Conservation (phyloP, 2,329 filamentous ascomycete genomes). For the Aspergillus nomiae region DNA sequence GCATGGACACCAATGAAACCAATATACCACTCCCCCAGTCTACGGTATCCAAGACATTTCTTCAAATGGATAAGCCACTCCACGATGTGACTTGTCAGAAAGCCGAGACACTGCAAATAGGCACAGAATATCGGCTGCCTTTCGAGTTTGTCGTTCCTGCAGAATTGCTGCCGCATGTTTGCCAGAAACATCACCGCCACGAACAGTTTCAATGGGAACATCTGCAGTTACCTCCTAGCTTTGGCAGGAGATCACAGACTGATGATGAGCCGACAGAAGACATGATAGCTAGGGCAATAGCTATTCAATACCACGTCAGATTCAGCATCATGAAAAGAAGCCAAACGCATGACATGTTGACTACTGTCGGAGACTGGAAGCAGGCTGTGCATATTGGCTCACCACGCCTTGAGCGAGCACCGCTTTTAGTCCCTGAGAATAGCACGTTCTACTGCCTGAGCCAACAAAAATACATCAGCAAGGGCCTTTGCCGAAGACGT, state of each 20-base stretch:
- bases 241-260: neutral
- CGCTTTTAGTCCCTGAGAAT: conserved; percentile 5
- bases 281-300: conserved; percentile 11
- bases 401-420: conserved; percentile 12
- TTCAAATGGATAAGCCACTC: conserved; percentile 17
- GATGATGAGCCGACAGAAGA: neutral
- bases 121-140: conserved; percentile 6
- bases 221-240: conserved; percentile 17
- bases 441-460: conserved; percentile 11
- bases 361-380: conserved; percentile 9
- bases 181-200: conserved; percentile 15
- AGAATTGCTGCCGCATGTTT: conserved; percentile 17
- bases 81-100: neutral
- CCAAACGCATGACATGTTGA: neutral
- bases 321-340: conserved; percentile 5
- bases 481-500: conserved; percentile 6
- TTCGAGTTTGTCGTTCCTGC: conserved; percentile 22
- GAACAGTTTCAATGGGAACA: conserved; percentile 18
- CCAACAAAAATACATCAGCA: conserved; percentile 6
- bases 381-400: conserved; percentile 16
- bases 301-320: conserved; percentile 12
- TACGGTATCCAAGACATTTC: conserved; percentile 12
- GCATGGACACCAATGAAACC: conserved; percentile 17
- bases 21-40: conserved; percentile 15
- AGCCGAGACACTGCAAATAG: neutral